Evolutionary conservation across 768 basidiomycete genomes (phyloP).

Genomic region (Tylopilus sp.): DNA sequence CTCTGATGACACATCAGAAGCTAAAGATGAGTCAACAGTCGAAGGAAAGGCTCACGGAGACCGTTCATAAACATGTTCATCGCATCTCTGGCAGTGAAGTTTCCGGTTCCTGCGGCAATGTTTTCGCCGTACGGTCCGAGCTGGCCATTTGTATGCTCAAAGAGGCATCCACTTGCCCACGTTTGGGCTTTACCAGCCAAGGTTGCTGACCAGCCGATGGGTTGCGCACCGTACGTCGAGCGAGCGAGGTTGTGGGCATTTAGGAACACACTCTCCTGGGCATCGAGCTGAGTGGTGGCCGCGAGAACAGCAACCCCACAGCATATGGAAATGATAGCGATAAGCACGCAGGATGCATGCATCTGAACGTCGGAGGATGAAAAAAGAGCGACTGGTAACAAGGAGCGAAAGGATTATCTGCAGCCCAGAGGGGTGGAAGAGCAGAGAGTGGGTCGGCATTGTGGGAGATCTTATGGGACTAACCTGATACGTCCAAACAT

Average conservation of each 20-base stretch:
- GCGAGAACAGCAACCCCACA: conserved; percentile 9
- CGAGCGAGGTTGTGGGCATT: conserved; percentile 48
- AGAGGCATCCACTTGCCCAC: conserved; percentile 51
- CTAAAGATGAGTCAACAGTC: neutral
- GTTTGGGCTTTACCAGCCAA: conserved; percentile 45
- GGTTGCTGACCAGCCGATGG: conserved; percentile 46
- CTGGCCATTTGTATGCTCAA: conserved; percentile 44
- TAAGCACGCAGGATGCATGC: conserved; percentile 3
- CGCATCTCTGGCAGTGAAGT: conserved; percentile 40
- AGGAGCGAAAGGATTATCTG: neutral
- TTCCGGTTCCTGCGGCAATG: conserved; percentile 50
- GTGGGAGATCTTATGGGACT: neutral
- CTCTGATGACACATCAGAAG: conserved; percentile 14
- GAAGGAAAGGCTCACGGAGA: conserved; percentile 34
- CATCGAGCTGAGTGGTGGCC: conserved; percentile 9
- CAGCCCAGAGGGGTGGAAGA: neutral
- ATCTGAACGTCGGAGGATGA: conserved; percentile 3
- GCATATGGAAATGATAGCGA: conserved; percentile 16
- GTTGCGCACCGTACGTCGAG: conserved; percentile 36
- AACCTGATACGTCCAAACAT: neutral
- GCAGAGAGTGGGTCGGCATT: neutral
- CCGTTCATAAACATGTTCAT: conserved; percentile 50
- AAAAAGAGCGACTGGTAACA: conserved; percentile 3
- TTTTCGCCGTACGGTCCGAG: conserved; percentile 53
- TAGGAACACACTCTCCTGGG: conserved; percentile 34